A percentile compares a stretch with the other conserved stretches of the same genome.
Conservation (phyloP, 1,139 yeast genomes). For the Candida sp. region DNA sequence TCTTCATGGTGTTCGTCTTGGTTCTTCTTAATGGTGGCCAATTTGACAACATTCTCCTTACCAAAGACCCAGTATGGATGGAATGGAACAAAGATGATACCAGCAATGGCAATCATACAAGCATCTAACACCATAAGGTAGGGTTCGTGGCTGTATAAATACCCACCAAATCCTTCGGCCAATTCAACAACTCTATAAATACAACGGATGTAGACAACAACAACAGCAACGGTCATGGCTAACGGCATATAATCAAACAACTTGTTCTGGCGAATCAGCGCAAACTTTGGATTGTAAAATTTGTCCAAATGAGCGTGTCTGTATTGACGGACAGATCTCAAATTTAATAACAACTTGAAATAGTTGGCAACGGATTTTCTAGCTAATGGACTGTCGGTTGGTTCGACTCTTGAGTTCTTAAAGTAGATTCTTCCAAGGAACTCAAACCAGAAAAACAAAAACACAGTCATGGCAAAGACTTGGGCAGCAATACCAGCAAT, state of each 20-base stretch:
- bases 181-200: constrained; percentile 83
- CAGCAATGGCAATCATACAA: constrained; percentile 59
- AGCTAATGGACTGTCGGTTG: constrained; percentile 23
- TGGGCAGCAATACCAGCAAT: constrained; percentile 85
- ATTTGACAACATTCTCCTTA: constrained; percentile 32
- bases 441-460: constrained; percentile 58
- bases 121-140: constrained; percentile 82
- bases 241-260: constrained; percentile 54
- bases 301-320: constrained; percentile 29
- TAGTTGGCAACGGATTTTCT: constrained; percentile 31
- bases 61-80: constrained; percentile 73
- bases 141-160: constrained; percentile 69
- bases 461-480: constrained; percentile 72
- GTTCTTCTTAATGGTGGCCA: constrained; percentile 38
- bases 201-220: constrained; percentile 72
- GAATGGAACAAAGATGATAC: constrained; percentile 51
- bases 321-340: constrained; percentile 25
- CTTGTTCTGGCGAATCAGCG: constrained; percentile 39
- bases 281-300: constrained; percentile 43
- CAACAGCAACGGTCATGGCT: constrained; percentile 55
- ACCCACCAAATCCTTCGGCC: constrained; percentile 78
- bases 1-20: constrained; percentile 29
- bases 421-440: constrained; percentile 54
- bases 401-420: constrained; percentile 23
- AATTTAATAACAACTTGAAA: constrained; percentile 33